Percentiles rank a stretch among this genome's conserved stretches.
phyloP scores from a whole-genome alignment of 352 stramenopile species.

The Globisporangium cystogenes region DNA sequence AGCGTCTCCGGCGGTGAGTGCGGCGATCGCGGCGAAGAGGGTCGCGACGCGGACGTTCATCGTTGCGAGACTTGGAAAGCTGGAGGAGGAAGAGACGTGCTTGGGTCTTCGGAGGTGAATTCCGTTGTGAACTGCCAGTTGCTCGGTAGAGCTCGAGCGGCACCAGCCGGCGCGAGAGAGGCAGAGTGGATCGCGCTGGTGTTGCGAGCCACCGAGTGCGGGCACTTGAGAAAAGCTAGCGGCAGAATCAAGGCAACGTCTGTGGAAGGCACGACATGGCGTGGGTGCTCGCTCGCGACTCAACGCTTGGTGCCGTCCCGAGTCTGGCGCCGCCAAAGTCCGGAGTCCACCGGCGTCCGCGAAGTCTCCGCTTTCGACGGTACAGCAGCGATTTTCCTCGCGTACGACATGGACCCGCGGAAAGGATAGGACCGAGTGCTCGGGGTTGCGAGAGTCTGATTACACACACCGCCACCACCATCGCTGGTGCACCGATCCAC shows the following conservation, averaged over 20 bases:
- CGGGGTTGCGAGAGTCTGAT: neutral
- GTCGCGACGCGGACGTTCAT: conserved; percentile 36
- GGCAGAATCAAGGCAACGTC: neutral
- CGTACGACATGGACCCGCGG: conserved; percentile 8
- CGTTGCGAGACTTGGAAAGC: neutral
- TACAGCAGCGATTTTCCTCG: neutral
- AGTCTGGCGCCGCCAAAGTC: neutral
- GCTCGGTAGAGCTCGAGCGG: neutral
- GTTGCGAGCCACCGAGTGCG: neutral
- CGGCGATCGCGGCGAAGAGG: conserved; percentile 25
- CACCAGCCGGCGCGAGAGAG: neutral
- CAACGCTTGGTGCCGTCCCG: no score
- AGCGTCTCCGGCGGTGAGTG: conserved; percentile 10
- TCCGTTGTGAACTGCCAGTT: neutral
- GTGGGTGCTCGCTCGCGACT: neutral
- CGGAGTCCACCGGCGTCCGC: neutral
- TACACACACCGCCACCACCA: neutral
- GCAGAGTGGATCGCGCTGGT: neutral
- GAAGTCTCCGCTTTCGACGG: neutral
- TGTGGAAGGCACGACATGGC: neutral
- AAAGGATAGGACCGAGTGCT: neutral
- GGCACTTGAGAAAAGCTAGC: neutral
- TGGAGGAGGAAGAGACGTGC: neutral
- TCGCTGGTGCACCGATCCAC: neutral
- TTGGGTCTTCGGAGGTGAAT: neutral